Base-by-base conservation (phyloP, 257 asterid species). In the Solanum virginianum region DNA sequence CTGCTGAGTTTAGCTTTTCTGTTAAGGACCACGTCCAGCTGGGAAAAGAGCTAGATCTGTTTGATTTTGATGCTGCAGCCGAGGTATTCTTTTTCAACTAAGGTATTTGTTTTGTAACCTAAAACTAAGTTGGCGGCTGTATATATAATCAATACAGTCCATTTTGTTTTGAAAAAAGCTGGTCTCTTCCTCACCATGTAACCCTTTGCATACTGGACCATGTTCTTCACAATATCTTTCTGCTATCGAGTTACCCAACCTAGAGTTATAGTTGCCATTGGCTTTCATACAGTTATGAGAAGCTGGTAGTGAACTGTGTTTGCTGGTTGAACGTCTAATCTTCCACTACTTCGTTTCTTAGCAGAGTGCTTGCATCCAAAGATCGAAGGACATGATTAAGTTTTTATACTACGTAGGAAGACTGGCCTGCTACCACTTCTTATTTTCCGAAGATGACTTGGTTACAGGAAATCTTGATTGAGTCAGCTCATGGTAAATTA, bases 31-130 rank as follows among this genome's bases (percentile, higher is more conserved):
- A 97, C 36, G 92, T 93, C 74, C 98, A 93, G 90, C 97, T 97
- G 11, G 99, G 99, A 54, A 95, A 95, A 88, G 97, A 95, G 84
- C 89, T 97, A 81, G 95, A 92, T 84, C 87, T 97, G 81, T 88
- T 97, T 69, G 98, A 95, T 88, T 97, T 97, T 57, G 98, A 97
- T 89, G 94, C 98, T 59, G 99, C 99, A 86, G 93, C 99, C 51
- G 97, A 95, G 99, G 99, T 97, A 93, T 85, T 80, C 85, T 86
- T 87, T 89, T 89, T 81, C 71, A 57, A 68, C 82, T 74, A 84
- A 88, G 87, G 88, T 88, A 85, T 87, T 86, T 69, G 79, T 57
- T 84, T 77, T 16, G 39, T 26, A 77, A 49, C 82, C 63, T 51
- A 51, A 63, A 51, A 51, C 63, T 51, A 75, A 26, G 47, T 51